These are phyloP conservation scores for Ustilago tritici DNA, from an alignment of 1,284 basidiomycete species.

Conservation along the genomic window DNA sequence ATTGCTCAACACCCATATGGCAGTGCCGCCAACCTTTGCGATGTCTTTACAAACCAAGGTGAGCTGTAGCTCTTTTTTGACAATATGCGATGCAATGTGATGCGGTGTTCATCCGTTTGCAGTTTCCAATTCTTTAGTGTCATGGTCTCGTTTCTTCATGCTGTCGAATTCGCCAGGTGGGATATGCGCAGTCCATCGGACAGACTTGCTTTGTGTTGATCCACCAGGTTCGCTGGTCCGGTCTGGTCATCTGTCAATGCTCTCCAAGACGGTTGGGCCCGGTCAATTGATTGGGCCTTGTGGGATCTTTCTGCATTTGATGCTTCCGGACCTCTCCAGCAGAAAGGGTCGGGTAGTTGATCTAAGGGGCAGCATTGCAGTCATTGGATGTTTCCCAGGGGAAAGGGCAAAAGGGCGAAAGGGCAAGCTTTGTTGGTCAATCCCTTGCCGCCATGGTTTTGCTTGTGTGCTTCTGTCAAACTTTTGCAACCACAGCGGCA, in stretches of 20 bases:
- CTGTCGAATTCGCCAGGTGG: neutral
- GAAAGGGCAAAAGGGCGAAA: too few species aligned
- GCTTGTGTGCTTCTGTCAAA: neutral
- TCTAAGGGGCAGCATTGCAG: conserved; percentile 11
- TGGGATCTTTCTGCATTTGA: neutral
- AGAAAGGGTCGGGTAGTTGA: conserved; percentile 13
- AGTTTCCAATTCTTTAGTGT: neutral
- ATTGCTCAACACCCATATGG: conserved; percentile 53
- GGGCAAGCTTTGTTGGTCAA: neutral
- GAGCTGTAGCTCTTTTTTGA: conserved; percentile 17
- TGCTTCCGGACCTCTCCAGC: conserved; percentile 29
- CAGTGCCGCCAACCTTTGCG: conserved; percentile 61
- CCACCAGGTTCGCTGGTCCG: neutral
- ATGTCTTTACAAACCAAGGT: conserved; percentile 66
- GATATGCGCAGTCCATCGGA: too few species aligned
- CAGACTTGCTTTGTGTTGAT: neutral
- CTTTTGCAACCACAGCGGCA: neutral
- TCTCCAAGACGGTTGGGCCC: neutral
- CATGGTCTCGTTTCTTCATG: neutral
- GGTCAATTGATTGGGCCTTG: conserved; percentile 17
- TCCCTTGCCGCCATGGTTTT: neutral
- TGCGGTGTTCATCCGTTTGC: neutral
- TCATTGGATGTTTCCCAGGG: conserved; percentile 16
- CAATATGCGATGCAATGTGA: neutral
- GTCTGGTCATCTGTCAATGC: neutral